Conservation (phyloP, 805 yeast genomes). For the Candida orba region DNA sequence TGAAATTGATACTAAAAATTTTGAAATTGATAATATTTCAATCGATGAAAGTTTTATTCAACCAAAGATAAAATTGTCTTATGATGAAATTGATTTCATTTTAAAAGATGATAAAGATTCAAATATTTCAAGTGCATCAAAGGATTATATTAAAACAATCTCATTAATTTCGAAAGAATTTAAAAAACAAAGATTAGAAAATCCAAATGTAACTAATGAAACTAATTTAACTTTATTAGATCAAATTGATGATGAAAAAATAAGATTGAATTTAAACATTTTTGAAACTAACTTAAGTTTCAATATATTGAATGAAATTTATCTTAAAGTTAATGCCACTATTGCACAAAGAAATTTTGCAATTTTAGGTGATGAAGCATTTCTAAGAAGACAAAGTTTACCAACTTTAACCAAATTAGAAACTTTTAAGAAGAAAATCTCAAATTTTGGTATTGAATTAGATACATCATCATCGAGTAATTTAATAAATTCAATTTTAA, state of each 20-base stretch:
- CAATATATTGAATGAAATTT: slow-evolving; percentile 63
- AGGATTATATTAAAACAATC: slow-evolving; percentile 58
- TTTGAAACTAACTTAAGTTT: slow-evolving; percentile 54
- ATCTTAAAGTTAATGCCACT: slow-evolving; percentile 73
- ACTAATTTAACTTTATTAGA: slow-evolving; percentile 59
- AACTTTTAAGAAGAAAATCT: slow-evolving; percentile 64
- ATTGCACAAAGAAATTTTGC: slow-evolving; percentile 78
- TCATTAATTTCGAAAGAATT: slow-evolving; percentile 61
- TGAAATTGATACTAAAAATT: slow-evolving; percentile 64
- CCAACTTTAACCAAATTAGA: slow-evolving; percentile 81
- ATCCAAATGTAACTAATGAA: slow-evolving; percentile 38
- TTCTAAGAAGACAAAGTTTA: slow-evolving; percentile 79
- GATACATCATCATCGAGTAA: slow-evolving; percentile 71
- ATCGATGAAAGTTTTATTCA: slow-evolving; percentile 64
- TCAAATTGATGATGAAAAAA: slow-evolving; percentile 80
- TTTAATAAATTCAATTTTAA: slow-evolving; percentile 62
- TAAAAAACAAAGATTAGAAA: slow-evolving; percentile 57
- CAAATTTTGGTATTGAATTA: slow-evolving; percentile 55
- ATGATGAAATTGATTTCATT: slow-evolving; percentile 48
- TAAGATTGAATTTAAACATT: slow-evolving; percentile 62
- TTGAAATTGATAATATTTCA: slow-evolving; percentile 69
- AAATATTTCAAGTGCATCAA: slow-evolving; percentile 44
- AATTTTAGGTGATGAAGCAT: slow-evolving; percentile 69
- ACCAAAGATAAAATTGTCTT: slow-evolving; percentile 53
- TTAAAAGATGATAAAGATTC: slow-evolving; percentile 23